phyloP scores from a whole-genome alignment of 768 basidiomycete species.

The Boletus huronensis region DNA sequence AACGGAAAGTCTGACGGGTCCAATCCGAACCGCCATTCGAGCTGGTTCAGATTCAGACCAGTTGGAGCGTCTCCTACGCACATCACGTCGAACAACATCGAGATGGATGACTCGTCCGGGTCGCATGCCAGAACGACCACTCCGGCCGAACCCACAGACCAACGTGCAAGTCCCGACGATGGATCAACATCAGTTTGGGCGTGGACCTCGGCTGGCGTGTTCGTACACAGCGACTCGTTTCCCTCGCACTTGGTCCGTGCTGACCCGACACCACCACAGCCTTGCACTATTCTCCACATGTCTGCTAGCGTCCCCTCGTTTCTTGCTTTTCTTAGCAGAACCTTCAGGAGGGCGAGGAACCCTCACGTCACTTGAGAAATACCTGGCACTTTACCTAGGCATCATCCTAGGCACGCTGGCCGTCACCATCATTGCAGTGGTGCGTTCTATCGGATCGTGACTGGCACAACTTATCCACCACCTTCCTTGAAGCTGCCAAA shows the following conservation, averaged over 20 bases:
- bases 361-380: constrained; percentile 66
- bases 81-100: constrained; percentile 37
- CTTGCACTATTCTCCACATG: constrained; percentile 34
- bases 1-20: no score
- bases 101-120: constrained; percentile 39
- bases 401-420: constrained; percentile 56
- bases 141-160: no score
- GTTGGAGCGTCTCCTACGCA: no score
- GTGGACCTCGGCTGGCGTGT: constrained; percentile 36
- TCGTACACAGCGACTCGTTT: constrained; percentile 8
- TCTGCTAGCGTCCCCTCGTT: constrained; percentile 53
- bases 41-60: no score
- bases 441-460: constrained; percentile 23
- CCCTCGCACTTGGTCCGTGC: neutral
- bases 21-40: no score
- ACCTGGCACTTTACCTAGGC: constrained; percentile 65
- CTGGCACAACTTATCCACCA: constrained; percentile 1
- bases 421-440: constrained; percentile 56
- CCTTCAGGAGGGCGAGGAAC: constrained; percentile 38
- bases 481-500: constrained; percentile 41
- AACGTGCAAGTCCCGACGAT: constrained; percentile 12
- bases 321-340: constrained; percentile 66
- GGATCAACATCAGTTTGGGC: constrained; percentile 37
- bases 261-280: constrained; percentile 23
- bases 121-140: no score